Evolutionary conservation across 1,284 basidiomycete genomes (phyloP), one percentile per base, ranked within the genome.

Genomic region (Tranzscheliella williamsii): DNA sequence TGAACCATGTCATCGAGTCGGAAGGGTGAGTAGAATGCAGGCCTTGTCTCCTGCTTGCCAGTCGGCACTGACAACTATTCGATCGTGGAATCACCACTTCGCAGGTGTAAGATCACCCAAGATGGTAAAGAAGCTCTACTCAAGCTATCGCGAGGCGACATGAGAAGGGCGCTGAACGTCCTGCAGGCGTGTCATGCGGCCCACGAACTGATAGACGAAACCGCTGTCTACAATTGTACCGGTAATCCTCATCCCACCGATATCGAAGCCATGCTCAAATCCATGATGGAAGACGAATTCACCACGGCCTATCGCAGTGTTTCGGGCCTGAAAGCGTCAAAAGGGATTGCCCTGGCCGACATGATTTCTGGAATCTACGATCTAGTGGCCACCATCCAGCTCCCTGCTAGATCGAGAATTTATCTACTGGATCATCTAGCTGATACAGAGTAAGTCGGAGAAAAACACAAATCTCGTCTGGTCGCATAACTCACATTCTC

Each of bases 131-230:
- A 86, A 36, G 94, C 95, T 4, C 81, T 99, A 27, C 82, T 98
- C 33, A 95, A 90, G 76, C 84, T 99, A 8, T 92, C 91, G 0
- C 88, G 87, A 66, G 95, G 95, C 22, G 95, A 99, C 78, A 99
- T 99, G 95, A 86, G 95, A 60, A 83, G 95, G 43, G 94, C 93
- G 1, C 82, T 99, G 33, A 98, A 96, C 75, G 87, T 99, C 29
- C 82, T 98, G 9, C 94, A 99, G 72, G 95, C 95, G 2, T 98
- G 94, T 73, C 91, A 97, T 78, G 93, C 95, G 15, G 95, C 94
- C 2, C 96, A 95, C 58, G 90, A 93, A 35, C 34, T 49, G 16
- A 87, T 87, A 24, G 89, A 91, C 65, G 92, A 96, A 79, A 85
- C 85, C 0, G 91, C 94, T 53, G 86, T 99, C 16, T 99, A 98